Percentiles rank a stretch among this genome's conserved stretches.
These are phyloP conservation scores for Lentinula lateritia DNA, from an alignment of 768 basidiomycete species.

Conservation along the genomic window DNA sequence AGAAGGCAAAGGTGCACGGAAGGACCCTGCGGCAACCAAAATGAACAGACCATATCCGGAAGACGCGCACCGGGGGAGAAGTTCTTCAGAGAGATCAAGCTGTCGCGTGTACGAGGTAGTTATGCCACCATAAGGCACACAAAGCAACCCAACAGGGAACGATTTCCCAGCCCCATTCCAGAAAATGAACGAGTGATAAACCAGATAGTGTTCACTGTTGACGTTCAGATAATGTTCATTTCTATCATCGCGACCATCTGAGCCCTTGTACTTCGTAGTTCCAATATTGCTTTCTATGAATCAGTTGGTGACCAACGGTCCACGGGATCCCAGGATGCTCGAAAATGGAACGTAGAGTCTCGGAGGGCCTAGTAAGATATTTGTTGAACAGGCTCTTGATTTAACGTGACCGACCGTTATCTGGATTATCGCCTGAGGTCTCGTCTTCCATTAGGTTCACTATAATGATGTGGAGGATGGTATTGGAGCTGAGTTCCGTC, in stretches of 20 bases:
- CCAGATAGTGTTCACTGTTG: background rate
- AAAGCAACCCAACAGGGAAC: background rate
- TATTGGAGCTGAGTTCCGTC: no score
- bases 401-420: no score
- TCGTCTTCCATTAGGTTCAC: no score
- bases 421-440: no score
- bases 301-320: no score
- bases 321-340: no score
- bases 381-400: background rate
- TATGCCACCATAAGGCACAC: background rate
- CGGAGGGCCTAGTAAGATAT: background rate
- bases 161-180: background rate
- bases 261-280: background rate
- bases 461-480: no score
- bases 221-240: background rate
- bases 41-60: background rate
- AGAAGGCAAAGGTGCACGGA: background rate
- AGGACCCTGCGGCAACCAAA: background rate
- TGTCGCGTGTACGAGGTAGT: slow-evolving; percentile 6
- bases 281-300: background rate
- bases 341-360: no score
- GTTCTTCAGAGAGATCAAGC: background rate
- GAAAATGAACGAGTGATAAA: background rate
- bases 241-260: background rate
- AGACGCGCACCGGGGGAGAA: background rate